Evolutionary conservation across 2,329 filamentous ascomycete genomes (phyloP).

Genomic region (Cordyceps fumosorosea): DNA sequence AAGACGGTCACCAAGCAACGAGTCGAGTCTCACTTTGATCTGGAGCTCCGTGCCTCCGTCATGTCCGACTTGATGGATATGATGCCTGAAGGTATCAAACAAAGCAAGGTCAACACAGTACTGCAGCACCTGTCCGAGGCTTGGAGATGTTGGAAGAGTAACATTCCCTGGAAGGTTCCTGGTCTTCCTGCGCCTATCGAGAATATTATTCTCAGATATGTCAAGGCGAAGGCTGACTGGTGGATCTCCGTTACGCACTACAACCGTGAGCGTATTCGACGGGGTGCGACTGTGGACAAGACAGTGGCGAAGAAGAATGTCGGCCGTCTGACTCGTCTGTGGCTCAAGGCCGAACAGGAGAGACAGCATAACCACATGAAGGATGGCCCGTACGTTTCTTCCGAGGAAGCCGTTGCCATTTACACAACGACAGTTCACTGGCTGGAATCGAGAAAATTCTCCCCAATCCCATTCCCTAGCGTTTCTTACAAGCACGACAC

Average conservation of each 20-base stretch:
- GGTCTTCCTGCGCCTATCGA: constrained; percentile 94
- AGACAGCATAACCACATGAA: constrained; percentile 99
- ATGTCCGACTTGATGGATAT: constrained; percentile 99
- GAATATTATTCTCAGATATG: constrained; percentile 96
- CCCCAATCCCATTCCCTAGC: constrained; percentile 95
- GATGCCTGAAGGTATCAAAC: constrained; percentile 99
- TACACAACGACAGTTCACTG: constrained; percentile 99
- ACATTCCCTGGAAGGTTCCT: constrained; percentile 99
- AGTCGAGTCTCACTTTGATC: constrained; percentile 96
- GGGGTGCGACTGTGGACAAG: constrained; percentile 96
- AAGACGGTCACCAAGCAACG: constrained; percentile 99
- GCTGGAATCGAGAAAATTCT: constrained; percentile 96
- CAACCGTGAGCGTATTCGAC: constrained; percentile 92
- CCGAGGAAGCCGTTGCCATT: constrained; percentile 95
- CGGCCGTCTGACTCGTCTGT: constrained; percentile 85
- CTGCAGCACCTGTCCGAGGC: constrained; percentile 95
- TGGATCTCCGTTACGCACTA: constrained; percentile 99
- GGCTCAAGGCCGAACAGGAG: constrained; percentile 98
- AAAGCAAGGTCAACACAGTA: constrained; percentile 98
- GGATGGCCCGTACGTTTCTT: constrained; percentile 96
- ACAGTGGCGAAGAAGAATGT: constrained; percentile 99
- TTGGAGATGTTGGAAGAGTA: constrained; percentile 99
- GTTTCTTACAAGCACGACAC: constrained; percentile 99
- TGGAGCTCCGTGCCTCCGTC: constrained; percentile 93
- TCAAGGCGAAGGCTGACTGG: constrained; percentile 99